These are phyloP conservation scores for Glycyrrhiza uralensis DNA, from an alignment of 306 rosid genomes.

Conservation along the genomic window DNA sequence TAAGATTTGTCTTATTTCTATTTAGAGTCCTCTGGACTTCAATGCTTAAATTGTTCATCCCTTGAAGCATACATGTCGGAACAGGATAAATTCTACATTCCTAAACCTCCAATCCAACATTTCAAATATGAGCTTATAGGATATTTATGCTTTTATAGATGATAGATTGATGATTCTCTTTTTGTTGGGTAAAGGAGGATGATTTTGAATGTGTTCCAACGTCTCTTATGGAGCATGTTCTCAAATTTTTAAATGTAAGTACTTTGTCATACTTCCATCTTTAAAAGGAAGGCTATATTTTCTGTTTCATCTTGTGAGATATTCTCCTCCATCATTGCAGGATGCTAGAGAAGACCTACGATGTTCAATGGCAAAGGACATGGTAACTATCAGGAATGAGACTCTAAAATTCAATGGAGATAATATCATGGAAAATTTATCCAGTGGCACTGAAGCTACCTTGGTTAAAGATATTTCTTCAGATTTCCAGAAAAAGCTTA, in stretches of 20 bases:
- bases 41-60: neutral
- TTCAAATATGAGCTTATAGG: conserved; percentile 1
- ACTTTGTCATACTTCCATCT: conserved; percentile 11
- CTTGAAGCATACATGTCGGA: neutral
- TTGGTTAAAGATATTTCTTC: conserved; percentile 45
- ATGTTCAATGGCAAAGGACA: conserved; percentile 82
- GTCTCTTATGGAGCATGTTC: conserved; percentile 84
- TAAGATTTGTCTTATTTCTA: neutral
- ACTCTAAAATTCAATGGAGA: conserved; percentile 55
- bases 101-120: conserved; percentile 1
- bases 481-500: conserved; percentile 92
- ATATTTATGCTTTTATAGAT: conserved; percentile 12
- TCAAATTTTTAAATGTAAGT: conserved; percentile 79
- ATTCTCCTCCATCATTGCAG: conserved; percentile 32
- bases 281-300: conserved; percentile 5
- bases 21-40: neutral
- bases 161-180: conserved; percentile 26
- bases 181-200: conserved; percentile 50
- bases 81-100: neutral
- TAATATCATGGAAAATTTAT: conserved; percentile 21
- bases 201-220: conserved; percentile 90
- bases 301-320: conserved; percentile 16
- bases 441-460: conserved; percentile 41
- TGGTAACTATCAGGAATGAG: conserved; percentile 72
- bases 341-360: conserved; percentile 87